Percentiles rank a stretch among this genome's conserved stretches.
These are phyloP conservation scores for Cladorrhinum samala DNA, from an alignment of 495 filamentous ascomycete genomes.

Conservation along the genomic window DNA sequence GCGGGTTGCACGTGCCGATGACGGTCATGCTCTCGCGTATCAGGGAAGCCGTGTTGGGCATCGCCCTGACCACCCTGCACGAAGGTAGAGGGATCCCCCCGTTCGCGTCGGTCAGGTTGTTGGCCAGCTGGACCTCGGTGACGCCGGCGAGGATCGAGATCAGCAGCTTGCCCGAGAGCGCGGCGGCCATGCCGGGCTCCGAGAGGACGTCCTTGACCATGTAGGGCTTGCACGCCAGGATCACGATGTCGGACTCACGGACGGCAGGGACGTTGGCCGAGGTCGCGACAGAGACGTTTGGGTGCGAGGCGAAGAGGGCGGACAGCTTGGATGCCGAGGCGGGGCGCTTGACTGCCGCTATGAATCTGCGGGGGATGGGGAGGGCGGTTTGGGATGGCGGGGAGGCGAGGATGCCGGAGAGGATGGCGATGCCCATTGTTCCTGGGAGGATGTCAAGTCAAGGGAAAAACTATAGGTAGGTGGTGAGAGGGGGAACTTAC, in stretches of 20 bases:
- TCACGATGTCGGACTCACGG: conserved; percentile 54
- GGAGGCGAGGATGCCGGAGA: conserved; percentile 65
- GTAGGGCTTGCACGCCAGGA: conserved; percentile 76
- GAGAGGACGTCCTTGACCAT: conserved; percentile 60
- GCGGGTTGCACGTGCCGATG: conserved; percentile 54
- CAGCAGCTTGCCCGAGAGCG: conserved; percentile 70
- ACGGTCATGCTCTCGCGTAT: conserved; percentile 80
- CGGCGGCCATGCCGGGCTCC: conserved; percentile 58
- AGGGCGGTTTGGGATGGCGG: conserved; percentile 43
- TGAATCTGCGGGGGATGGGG: conserved; percentile 62
- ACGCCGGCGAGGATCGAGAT: conserved; percentile 85
- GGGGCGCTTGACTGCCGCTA: conserved; percentile 64
- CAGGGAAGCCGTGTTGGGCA: conserved; percentile 70
- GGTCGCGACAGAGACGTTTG: conserved; percentile 38
- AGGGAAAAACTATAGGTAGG: background rate
- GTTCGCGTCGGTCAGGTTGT: conserved; percentile 47
- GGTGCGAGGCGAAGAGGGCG: conserved; percentile 48
- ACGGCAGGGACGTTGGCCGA: conserved; percentile 56
- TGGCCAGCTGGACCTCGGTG: conserved; percentile 55
- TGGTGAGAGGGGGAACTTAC: conserved; percentile 36
- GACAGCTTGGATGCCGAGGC: conserved; percentile 59
- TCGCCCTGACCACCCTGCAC: conserved; percentile 59
- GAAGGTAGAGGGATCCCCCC: conserved; percentile 33
- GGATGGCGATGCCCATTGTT: conserved; percentile 78
- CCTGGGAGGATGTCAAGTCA: conserved; percentile 42